These are phyloP conservation scores for Cladosporium sp. DNA, from an alignment of 2,329 filamentous ascomycete species.

Conservation along the genomic window DNA sequence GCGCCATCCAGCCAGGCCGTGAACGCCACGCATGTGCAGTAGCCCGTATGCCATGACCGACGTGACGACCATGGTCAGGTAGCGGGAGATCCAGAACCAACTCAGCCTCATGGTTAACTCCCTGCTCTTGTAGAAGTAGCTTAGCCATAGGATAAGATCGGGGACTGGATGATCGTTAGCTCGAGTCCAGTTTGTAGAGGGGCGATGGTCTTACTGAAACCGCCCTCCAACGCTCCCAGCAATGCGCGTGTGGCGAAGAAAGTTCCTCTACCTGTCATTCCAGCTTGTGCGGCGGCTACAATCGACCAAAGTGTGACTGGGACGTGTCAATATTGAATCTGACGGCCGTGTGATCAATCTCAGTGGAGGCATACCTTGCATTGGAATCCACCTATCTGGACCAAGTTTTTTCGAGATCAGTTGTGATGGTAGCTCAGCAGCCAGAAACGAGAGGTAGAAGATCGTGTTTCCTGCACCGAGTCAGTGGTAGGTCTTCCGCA, in stretches of 20 bases:
- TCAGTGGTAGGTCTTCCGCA: not conserved
- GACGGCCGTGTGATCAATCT: not conserved
- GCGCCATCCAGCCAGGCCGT: conserved; percentile 48
- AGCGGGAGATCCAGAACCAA: conserved; percentile 57
- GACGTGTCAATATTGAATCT: not conserved
- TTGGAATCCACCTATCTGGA: conserved; percentile 43
- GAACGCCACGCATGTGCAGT: conserved; percentile 41
- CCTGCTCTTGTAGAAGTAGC: conserved; percentile 70
- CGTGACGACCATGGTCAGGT: conserved; percentile 23
- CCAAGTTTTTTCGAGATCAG: conserved; percentile 45
- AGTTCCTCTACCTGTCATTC: conserved; percentile 26
- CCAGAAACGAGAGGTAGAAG: conserved; percentile 26
- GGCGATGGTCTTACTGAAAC: conserved; percentile 29
- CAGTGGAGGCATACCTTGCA: conserved; percentile 21
- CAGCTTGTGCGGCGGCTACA: conserved; percentile 29
- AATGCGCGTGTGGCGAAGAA: conserved; percentile 39
- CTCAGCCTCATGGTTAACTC: conserved; percentile 66
- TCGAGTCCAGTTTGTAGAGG: not conserved
- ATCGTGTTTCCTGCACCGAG: conserved; percentile 19
- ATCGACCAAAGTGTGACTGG: conserved; percentile 42
- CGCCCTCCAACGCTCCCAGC: conserved; percentile 39
- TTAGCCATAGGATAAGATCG: conserved; percentile 63
- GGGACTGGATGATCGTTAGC: conserved; percentile 36
- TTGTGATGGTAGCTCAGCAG: conserved; percentile 44
- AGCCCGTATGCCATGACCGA: conserved; percentile 28